A percentile compares a stretch with the other conserved stretches of the same genome.
Evolutionary conservation across 129 eudicot species (phyloP).

Genomic region (Solidago caesia): DNA sequence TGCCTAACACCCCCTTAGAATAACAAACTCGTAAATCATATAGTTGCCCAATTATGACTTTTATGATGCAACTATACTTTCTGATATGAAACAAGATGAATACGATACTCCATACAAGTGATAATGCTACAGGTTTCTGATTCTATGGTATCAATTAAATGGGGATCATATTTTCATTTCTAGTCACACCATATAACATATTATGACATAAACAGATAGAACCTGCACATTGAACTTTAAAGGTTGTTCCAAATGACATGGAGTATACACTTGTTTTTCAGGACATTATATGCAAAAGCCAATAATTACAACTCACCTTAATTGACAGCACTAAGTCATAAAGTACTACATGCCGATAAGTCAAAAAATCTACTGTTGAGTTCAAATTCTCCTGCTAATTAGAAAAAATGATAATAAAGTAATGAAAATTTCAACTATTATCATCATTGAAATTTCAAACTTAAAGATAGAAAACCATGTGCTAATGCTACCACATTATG

Average conservation of each 20-base stretch:
- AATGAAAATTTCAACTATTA: not conserved
- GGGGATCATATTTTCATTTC: not conserved
- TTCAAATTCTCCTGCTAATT: no score
- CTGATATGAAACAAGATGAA: not conserved
- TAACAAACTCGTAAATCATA: no score
- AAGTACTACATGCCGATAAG: constrained; percentile 16
- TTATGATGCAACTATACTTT: not conserved
- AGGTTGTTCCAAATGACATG: not conserved
- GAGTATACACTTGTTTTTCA: not conserved
- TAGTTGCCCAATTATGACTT: not conserved
- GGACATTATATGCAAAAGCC: constrained; percentile 13
- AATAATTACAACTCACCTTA: constrained; percentile 16
- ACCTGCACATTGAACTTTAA: not conserved
- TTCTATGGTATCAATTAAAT: not conserved
- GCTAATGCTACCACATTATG: not conserved
- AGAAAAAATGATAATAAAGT: not conserved
- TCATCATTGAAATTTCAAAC: no score
- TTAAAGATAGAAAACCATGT: no score
- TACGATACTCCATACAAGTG: not conserved
- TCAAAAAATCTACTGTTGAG: constrained; percentile 9
- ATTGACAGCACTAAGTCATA: constrained; percentile 21
- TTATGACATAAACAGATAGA: not conserved
- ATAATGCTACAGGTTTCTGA: not conserved
- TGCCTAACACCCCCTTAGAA: no score
- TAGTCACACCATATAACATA: no score